phyloP scores from a whole-genome alignment of 768 basidiomycete genomes.

The Phaeotremella skinneri region DNA sequence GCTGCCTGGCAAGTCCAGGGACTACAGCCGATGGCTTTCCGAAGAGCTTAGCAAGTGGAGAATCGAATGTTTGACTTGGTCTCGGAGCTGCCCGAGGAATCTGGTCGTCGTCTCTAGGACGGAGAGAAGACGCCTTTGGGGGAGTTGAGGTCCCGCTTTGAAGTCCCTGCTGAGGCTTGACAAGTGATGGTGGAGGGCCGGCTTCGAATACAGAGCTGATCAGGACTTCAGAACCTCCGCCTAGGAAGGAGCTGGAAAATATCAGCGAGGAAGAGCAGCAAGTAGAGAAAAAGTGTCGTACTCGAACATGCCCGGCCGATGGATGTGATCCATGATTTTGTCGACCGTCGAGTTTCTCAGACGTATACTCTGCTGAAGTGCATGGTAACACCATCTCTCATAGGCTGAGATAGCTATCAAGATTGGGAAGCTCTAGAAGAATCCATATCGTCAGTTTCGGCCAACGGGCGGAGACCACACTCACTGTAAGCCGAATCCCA shows the following conservation, averaged over 20 bases:
- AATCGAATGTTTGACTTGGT: slow-evolving; percentile 9
- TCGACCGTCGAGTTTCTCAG: slow-evolving; percentile 24
- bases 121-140: slow-evolving; percentile 16
- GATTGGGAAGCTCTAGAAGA: slow-evolving; percentile 66
- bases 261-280: neutral
- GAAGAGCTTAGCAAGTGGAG: slow-evolving; percentile 40
- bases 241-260: slow-evolving; percentile 41
- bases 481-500: slow-evolving; percentile 73
- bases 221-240: slow-evolving; percentile 39
- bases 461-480: slow-evolving; percentile 24
- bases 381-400: slow-evolving; percentile 59
- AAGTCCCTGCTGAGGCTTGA: neutral
- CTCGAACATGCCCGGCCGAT: slow-evolving; percentile 39
- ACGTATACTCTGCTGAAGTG: slow-evolving; percentile 18
- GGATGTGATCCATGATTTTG: slow-evolving; percentile 16
- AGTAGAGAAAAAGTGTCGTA: slow-evolving; percentile 17
- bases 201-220: slow-evolving; percentile 44
- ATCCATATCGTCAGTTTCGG: neutral
- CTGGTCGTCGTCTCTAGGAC: slow-evolving; percentile 2
- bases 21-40: slow-evolving; percentile 11
- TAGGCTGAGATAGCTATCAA: slow-evolving; percentile 73
- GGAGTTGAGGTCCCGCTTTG: slow-evolving; percentile 19
- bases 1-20: neutral
- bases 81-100: neutral
- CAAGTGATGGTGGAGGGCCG: slow-evolving; percentile 2